Evolutionary conservation across 495 filamentous ascomycete genomes (phyloP).

Genomic region (Melanomma pulvis-pyrius): DNA sequence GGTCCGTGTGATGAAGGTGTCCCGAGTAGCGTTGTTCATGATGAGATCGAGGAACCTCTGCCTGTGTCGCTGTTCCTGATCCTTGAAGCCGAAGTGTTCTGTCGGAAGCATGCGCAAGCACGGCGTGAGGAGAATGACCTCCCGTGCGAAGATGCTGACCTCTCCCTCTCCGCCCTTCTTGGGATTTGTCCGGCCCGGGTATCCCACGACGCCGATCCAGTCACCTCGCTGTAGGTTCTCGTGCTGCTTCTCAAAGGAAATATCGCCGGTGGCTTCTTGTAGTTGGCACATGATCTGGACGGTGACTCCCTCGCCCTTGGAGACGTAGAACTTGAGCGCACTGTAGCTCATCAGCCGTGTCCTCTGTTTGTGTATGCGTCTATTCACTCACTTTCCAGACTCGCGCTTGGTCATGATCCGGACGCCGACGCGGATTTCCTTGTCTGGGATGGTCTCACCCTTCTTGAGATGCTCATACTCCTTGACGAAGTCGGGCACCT

Average conservation of each 20-base stretch:
- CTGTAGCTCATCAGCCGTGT: constrained; percentile 21
- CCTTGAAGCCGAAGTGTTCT: constrained; percentile 91
- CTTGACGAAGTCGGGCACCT: constrained; percentile 74
- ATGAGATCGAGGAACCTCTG: constrained; percentile 94
- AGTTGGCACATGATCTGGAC: constrained; percentile 79
- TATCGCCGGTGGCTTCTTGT: constrained; percentile 54
- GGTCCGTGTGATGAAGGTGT: constrained; percentile 78
- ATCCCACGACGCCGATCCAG: constrained; percentile 86
- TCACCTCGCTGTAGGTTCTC: constrained; percentile 88
- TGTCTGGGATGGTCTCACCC: constrained; percentile 76
- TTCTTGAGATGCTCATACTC: constrained; percentile 77
- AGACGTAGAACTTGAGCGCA: constrained; percentile 93
- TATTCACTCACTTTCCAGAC: constrained; percentile 55
- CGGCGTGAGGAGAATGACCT: constrained; percentile 82
- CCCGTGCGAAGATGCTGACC: constrained; percentile 87
- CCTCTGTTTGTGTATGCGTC: neutral
- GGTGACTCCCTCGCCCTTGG: constrained; percentile 79
- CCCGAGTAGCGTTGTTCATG: constrained; percentile 80
- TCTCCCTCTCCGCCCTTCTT: constrained; percentile 85
- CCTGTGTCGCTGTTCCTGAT: constrained; percentile 88
- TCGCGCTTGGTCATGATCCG: constrained; percentile 77
- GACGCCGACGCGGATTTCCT: constrained; percentile 72
- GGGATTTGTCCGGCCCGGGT: constrained; percentile 84
- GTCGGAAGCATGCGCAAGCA: constrained; percentile 92
- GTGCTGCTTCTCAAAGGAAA: constrained; percentile 77